Conservation (phyloP, 73 alveolate species). For the Paramecium biaurelia region DNA sequence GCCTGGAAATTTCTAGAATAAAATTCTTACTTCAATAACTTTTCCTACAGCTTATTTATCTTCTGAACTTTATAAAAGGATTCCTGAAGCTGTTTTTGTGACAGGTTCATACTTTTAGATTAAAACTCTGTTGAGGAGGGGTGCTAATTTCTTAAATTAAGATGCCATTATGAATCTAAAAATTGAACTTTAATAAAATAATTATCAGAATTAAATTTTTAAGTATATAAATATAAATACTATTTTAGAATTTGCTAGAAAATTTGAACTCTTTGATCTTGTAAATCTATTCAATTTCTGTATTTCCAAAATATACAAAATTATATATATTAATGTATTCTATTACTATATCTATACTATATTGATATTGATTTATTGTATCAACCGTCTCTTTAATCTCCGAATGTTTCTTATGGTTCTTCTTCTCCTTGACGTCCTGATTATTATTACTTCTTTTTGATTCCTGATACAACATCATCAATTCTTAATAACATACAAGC, state of each 20-base stretch:
- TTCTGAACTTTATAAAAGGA: conserved; percentile 71
- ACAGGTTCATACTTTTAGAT: conserved; percentile 73
- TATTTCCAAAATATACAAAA: background rate
- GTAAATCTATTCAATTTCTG: background rate
- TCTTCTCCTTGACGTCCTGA: conserved; percentile 53
- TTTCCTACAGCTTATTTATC: conserved; percentile 73
- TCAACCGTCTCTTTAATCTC: conserved; percentile 69
- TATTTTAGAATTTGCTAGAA: conserved; percentile 1
- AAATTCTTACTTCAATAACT: conserved; percentile 76
- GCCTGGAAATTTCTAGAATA: conserved; percentile 62
- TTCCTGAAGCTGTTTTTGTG: conserved; percentile 84
- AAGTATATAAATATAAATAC: background rate
- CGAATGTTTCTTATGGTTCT: conserved; percentile 57
- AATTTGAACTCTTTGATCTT: background rate
- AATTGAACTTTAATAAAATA: background rate
- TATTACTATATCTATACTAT: background rate
- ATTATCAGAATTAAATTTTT: conserved; percentile 15
- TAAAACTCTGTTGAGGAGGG: conserved; percentile 78
- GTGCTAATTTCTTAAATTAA: conserved; percentile 67
- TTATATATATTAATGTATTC: background rate
- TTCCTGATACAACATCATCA: conserved; percentile 96
- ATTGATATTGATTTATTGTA: background rate
- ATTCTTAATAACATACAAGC: conserved; percentile 95
- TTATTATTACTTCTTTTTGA: conserved; percentile 80
- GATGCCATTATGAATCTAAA: conserved; percentile 6